Evolutionary conservation across 768 basidiomycete genomes (phyloP).

Genomic region (Lepiota subincarnata): DNA sequence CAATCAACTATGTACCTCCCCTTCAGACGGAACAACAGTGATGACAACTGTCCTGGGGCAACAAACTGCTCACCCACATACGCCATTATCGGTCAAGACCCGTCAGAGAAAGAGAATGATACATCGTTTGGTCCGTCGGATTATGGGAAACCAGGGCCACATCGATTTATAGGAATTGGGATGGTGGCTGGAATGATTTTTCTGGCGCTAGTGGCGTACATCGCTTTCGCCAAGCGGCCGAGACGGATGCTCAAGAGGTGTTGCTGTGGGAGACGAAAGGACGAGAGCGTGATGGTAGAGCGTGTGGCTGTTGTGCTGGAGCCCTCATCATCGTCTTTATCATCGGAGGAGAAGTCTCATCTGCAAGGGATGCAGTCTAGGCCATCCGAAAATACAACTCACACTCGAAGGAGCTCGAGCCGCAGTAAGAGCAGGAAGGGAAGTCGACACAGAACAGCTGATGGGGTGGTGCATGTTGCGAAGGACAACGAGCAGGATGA

Average conservation of each 20-base stretch:
- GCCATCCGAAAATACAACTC: neutral
- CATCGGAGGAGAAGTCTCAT: neutral
- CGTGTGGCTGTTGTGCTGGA: constrained; percentile 5
- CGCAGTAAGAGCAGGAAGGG: constrained; percentile 7
- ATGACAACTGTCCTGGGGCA: constrained; percentile 20
- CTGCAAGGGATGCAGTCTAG: neutral
- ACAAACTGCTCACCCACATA: constrained; percentile 18
- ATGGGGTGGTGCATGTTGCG: neutral
- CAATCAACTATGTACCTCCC: constrained; percentile 27
- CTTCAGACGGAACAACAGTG: constrained; percentile 18
- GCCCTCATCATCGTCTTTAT: constrained; percentile 5
- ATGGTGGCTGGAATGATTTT: constrained; percentile 35
- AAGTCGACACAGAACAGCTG: neutral
- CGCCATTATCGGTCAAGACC: constrained; percentile 22
- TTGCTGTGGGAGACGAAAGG: constrained; percentile 7
- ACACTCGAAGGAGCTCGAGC: neutral
- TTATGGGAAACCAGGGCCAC: constrained; percentile 26
- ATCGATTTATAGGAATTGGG: constrained; percentile 42
- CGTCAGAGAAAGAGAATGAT: constrained; percentile 19
- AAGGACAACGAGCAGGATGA: neutral
- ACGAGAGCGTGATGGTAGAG: constrained; percentile 1
- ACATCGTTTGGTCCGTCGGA: constrained; percentile 16
- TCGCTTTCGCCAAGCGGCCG: constrained; percentile 30
- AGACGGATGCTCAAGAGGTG: constrained; percentile 20
- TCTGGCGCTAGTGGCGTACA: constrained; percentile 33